Evolutionary conservation across 2,329 filamentous ascomycete genomes (phyloP).

Genomic region (Neonectria faginata): DNA sequence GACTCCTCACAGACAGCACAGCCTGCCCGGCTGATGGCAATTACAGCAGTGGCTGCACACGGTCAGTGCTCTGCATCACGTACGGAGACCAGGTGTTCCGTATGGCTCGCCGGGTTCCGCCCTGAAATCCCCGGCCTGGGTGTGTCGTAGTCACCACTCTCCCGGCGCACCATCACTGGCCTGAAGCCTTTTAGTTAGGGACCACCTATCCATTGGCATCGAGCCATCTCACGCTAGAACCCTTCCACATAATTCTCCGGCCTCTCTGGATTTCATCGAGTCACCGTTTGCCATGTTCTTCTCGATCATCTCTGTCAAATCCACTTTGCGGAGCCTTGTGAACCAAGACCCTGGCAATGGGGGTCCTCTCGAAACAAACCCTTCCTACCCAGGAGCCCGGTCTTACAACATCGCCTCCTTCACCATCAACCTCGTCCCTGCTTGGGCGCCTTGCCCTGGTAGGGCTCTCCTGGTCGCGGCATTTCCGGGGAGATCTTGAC

Average conservation of each 20-base stretch:
- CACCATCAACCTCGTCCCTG: constrained; percentile 15
- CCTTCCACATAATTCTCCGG: constrained; percentile 28
- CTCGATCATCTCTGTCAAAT: constrained; percentile 10
- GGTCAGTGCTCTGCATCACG: constrained; percentile 15
- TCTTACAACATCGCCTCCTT: constrained; percentile 8
- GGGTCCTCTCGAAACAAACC: constrained; percentile 15
- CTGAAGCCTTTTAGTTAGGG: background rate
- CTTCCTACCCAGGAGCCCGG: background rate
- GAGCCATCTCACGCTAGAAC: constrained; percentile 23
- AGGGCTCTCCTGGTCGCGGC: constrained; percentile 43
- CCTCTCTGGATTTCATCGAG: constrained; percentile 25
- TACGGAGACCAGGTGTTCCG: background rate
- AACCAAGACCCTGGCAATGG: constrained; percentile 7
- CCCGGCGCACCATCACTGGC: background rate
- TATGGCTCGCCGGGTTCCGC: constrained; percentile 20
- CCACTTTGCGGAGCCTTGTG: constrained; percentile 3
- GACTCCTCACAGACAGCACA: background rate
- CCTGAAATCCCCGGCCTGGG: constrained; percentile 35
- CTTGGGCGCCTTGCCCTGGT: constrained; percentile 9
- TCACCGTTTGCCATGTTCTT: constrained; percentile 10
- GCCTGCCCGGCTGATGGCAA: constrained; percentile 11
- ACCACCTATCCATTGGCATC: too few species aligned
- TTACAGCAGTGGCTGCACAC: constrained; percentile 1
- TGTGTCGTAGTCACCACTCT: constrained; percentile 8
- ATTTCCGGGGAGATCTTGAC: constrained; percentile 40